phyloP scores from a whole-genome alignment of 78 protist species.

The Dictyostelium purpureum region DNA sequence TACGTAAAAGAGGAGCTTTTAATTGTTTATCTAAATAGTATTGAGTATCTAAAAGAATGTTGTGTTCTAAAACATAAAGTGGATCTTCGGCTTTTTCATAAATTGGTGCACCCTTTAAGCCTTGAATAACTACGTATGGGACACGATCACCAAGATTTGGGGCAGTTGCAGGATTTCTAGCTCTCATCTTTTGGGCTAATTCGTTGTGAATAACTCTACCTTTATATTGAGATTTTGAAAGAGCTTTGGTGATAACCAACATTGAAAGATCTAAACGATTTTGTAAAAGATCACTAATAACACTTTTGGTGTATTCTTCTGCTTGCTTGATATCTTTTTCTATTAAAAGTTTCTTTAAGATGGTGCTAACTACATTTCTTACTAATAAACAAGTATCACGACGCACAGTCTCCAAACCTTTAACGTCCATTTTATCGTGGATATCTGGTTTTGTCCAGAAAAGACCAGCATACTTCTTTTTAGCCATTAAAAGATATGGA shows the following conservation, averaged over 20 bases:
- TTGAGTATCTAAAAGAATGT: slow-evolving; percentile 96
- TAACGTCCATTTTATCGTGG: slow-evolving; percentile 98
- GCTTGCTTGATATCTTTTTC: slow-evolving; percentile 90
- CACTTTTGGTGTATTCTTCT: slow-evolving; percentile 86
- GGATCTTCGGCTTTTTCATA: slow-evolving; percentile 99
- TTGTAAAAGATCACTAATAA: slow-evolving; percentile 92
- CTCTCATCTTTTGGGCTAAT: slow-evolving; percentile 97
- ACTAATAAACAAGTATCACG: slow-evolving; percentile 99
- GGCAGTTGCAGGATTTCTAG: slow-evolving; percentile 95
- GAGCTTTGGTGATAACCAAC: slow-evolving; percentile 97
- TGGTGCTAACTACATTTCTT: slow-evolving; percentile 85
- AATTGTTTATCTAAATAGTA: slow-evolving; percentile 98
- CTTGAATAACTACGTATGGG: slow-evolving; percentile 98
- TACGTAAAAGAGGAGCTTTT: slow-evolving; percentile 92
- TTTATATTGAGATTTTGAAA: slow-evolving; percentile 86
- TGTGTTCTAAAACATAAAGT: slow-evolving; percentile 97
- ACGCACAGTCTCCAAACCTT: slow-evolving; percentile 97
- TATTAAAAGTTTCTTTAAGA: slow-evolving; percentile 90
- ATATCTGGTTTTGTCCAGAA: slow-evolving; percentile 95
- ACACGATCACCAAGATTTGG: slow-evolving; percentile 99
- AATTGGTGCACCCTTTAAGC: slow-evolving; percentile 90
- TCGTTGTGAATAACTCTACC: slow-evolving; percentile 97
- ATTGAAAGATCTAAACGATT: slow-evolving; percentile 97
- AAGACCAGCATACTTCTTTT: slow-evolving; percentile 99
- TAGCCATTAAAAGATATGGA: slow-evolving; percentile 98